Conservation (phyloP, 2,329 filamentous ascomycete genomes). For the Podosphaera fusca region DNA sequence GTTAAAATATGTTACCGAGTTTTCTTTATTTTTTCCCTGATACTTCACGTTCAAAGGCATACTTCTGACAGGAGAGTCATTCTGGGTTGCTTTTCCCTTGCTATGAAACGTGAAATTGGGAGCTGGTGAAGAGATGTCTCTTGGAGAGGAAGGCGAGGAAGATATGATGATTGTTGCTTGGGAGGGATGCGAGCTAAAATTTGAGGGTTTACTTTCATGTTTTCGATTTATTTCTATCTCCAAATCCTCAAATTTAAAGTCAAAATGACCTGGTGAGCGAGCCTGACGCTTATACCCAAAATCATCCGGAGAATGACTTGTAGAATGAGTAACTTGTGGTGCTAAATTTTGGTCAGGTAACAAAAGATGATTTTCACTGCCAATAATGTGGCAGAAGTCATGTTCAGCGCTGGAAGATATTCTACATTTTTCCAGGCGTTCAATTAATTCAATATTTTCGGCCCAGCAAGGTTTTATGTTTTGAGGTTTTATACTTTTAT, state of each 20-base stretch:
- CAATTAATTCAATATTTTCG: not conserved
- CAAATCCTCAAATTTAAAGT: not conserved
- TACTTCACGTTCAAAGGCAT: not conserved
- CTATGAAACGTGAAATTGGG: not conserved
- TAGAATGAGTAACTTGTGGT: not conserved
- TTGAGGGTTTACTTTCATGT: not conserved
- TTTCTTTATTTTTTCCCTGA: not conserved
- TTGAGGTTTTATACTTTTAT: conserved; percentile 4
- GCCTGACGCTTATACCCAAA: not conserved
- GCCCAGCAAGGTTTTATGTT: conserved; percentile 2
- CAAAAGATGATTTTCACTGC: not conserved
- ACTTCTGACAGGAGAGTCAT: too few species aligned
- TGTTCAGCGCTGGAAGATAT: not conserved
- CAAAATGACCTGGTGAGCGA: not conserved
- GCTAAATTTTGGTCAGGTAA: not conserved
- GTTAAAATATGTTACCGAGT: not conserved
- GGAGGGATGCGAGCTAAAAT: not conserved
- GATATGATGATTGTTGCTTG: not conserved
- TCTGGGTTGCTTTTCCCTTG: too few species aligned
- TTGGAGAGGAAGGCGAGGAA: not conserved
- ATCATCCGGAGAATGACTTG: not conserved
- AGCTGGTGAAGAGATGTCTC: not conserved
- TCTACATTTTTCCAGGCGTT: not conserved
- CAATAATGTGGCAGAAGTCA: not conserved
- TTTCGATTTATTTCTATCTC: not conserved